Evolutionary conservation across 495 filamentous ascomycete genomes (phyloP), one percentile per base, ranked within the genome.

Genomic region (Penicillium macrosclerotiorum): DNA sequence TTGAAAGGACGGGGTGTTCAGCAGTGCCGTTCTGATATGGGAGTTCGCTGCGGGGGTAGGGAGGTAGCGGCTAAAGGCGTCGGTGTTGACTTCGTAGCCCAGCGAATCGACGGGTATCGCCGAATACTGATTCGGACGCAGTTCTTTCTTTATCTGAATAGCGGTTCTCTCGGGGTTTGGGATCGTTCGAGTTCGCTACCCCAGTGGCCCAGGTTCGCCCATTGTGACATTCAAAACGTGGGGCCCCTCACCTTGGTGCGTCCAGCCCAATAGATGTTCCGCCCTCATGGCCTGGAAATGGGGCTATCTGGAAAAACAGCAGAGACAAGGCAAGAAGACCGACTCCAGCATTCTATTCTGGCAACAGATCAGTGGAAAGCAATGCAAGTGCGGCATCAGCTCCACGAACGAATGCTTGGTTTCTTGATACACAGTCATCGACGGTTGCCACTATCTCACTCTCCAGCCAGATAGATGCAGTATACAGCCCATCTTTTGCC

Each of bases 11-110:
- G 8, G 27, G 13, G 45, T 26, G 27, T 45, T 60, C 34, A 24
- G 8, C 3, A 60, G 49, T 5, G 57, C 51, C 0, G 39, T 47
- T 13, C 37, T 12, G 34, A 62, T 62, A 29, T 59, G 39, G 19
- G 13, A 8, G 32, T 54, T 54, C 2, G 45, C 55, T 0, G 46
- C 20, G 0, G 38, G 16, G n/a, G 38, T 55, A 8, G 59, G 42
- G 26, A 62, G 42, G 36, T 43, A 50, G 22, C 55, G 27, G 14
- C 36, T 25, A 17, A 62, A 62, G n/a, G 17, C 32, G 37, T 40
- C 49, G 2, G 26, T 32, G 29, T 40, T 44, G 4, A 31, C 36
- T n/a, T 57, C 29, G 6, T 20, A 34, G 20, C 25, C 37, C 4
- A 3, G 4, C 14, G 45, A 16, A 25, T 37, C 37, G 3, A 18